Base-by-base conservation (phyloP, 2,329 filamentous ascomycete genomes). In the Botrytis elliptica region DNA sequence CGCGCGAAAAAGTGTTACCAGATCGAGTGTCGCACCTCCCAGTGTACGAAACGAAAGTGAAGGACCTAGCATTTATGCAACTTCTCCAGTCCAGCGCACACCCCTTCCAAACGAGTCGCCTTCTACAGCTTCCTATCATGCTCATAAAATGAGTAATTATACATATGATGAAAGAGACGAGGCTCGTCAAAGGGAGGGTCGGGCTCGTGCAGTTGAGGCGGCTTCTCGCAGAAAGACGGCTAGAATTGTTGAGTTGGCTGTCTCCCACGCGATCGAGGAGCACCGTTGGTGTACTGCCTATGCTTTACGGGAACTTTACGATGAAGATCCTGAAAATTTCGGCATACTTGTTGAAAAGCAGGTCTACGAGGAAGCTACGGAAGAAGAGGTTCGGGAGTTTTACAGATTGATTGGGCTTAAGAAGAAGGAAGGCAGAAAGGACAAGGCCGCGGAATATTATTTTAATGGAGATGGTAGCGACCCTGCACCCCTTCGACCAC, bases 211-310 rank as follows among this genome's bases (percentile, higher is more conserved):
- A 46, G 70, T 75, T 25, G 62, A 74, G 36, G 75, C 77, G 55
- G 77, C 79, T 66, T 46, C 77, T 36, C 76, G 77, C 18, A 71
- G 73, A n/a, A 83, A 84, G 40, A 71, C 59, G 14, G 87, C 87
- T 77, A 85, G 83, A 78, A 85, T 89, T 42, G 84, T 91, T 57
- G 86, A 89, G 79, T 79, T 82, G 46, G 88, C 88, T n/a, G 87
- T 90, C 44, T 85, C 89, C 16, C 85, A 89, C 78, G 89, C 89
- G 8, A 81, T 91, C 67, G 82, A 84, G 74, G 85, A 87, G 78
- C 84, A 84, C 75, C 87, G 88, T 74, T 90, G 88, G 79, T 87
- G 88, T 71, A 91, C 89, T 14, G 89, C 89, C 3, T 91, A 86
- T 83, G 88, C 89, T 60, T 83, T 91, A 74, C 85, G 88, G 71